phyloP scores from a whole-genome alignment of 202 grass and related monocot species.

The Eragrostis tef region DNA sequence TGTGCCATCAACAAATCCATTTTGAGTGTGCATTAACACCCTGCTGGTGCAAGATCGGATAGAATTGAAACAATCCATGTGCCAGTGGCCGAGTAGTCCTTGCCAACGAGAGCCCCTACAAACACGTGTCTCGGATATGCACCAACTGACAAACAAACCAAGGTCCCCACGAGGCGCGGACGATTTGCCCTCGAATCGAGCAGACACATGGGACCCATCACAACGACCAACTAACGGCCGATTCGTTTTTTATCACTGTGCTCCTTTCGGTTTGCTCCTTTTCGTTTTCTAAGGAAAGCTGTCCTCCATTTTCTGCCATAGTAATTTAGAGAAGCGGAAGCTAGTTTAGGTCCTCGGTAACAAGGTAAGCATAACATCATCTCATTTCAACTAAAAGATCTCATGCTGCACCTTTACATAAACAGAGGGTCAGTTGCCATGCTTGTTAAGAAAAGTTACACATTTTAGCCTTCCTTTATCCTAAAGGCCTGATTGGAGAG shows the following conservation, averaged over 20 bases:
- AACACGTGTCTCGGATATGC: constrained; percentile 8
- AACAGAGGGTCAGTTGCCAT: not conserved
- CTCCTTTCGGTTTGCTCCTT: not conserved
- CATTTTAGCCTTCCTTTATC: not conserved
- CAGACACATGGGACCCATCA: constrained; percentile 30
- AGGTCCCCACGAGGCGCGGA: not conserved
- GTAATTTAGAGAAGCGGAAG: not conserved
- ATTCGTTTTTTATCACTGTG: not conserved
- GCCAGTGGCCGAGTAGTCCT: not conserved
- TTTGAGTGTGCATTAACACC: not conserved
- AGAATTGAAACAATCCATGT: not conserved
- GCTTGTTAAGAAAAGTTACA: no score
- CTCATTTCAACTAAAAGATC: not conserved
- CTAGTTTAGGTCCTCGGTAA: not conserved
- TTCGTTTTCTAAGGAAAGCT: not conserved
- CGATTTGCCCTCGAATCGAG: not conserved
- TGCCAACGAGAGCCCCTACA: not conserved
- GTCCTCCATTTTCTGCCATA: not conserved
- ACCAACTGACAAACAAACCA: constrained; percentile 35
- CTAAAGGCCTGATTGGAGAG: not conserved
- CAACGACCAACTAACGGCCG: constrained; percentile 40
- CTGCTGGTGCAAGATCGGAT: not conserved
- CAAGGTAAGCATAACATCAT: not conserved
- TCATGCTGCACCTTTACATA: not conserved
- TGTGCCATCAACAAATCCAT: not conserved